Evolutionary conservation across 169 alveolate species (phyloP).

Genomic region (Plasmodium malariae): DNA sequence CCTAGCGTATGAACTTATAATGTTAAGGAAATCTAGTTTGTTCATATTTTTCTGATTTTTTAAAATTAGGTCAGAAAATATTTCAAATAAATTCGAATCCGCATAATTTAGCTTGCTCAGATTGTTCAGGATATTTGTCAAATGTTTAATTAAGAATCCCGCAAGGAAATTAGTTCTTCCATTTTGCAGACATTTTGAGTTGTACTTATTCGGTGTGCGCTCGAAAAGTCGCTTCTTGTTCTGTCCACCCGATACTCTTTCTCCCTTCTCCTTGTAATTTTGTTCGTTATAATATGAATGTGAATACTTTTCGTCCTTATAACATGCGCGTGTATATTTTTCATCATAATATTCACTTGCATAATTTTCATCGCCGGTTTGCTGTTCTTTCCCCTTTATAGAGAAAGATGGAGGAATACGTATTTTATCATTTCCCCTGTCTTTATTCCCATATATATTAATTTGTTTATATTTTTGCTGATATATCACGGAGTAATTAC

Average conservation of each 20-base stretch:
- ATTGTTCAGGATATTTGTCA: constrained; percentile 59
- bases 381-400: not conserved
- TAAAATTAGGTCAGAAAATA: constrained; percentile 48
- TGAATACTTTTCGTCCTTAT: not conserved
- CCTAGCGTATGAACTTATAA: constrained; percentile 68
- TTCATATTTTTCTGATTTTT: constrained; percentile 44
- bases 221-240: not conserved
- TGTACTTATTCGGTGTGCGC: not conserved
- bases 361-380: not conserved
- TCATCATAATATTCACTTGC: not conserved
- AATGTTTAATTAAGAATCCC: constrained; percentile 34
- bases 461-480: not conserved
- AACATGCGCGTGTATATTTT: no score
- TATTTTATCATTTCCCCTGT: not conserved
- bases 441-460: not conserved
- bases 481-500: no score
- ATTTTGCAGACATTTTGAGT: not conserved
- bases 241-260: no score
- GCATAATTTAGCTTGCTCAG: constrained; percentile 68
- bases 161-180: constrained; percentile 2
- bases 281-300: not conserved
- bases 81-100: constrained; percentile 29
- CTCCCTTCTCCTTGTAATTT: not conserved
- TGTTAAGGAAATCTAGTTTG: constrained; percentile 41
- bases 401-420: not conserved